Evolutionary conservation across 164 flowering plant genomes (phyloP).

Genomic region (Chloranthus sessilifolius): DNA sequence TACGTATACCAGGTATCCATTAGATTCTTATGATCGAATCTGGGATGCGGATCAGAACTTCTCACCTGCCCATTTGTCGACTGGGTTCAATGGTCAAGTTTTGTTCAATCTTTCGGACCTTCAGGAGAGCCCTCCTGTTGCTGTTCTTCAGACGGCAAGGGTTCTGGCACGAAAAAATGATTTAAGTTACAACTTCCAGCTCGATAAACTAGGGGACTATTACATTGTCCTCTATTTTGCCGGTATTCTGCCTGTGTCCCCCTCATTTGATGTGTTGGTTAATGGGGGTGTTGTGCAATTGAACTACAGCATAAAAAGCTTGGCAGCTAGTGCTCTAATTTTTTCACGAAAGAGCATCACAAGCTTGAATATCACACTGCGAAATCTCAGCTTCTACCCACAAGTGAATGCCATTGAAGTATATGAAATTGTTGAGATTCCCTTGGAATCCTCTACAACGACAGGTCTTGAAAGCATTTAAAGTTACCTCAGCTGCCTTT

Average conservation of each 20-base stretch:
- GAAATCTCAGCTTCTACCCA: conserved; percentile 48
- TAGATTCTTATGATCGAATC: conserved; percentile 72
- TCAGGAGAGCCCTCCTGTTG: conserved; percentile 54
- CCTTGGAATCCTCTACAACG: conserved; percentile 63
- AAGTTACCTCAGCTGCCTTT: too few species aligned
- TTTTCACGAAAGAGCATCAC: conserved; percentile 31
- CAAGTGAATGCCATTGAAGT: conserved; percentile 79
- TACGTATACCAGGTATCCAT: conserved; percentile 66
- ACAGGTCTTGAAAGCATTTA: conserved; percentile 53
- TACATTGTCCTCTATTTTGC: conserved; percentile 68
- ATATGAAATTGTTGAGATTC: conserved; percentile 63
- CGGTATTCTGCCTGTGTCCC: conserved; percentile 67
- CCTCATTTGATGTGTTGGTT: conserved; percentile 52
- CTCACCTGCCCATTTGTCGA: conserved; percentile 50
- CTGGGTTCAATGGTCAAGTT: conserved; percentile 35
- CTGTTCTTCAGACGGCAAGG: conserved; percentile 70
- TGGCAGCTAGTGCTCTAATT: conserved; percentile 36
- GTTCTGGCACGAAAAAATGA: conserved; percentile 44
- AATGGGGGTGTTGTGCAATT: conserved; percentile 47
- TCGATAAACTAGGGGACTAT: conserved; percentile 53
- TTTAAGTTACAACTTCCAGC: conserved; percentile 51
- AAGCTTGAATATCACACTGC: conserved; percentile 53
- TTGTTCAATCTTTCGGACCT: conserved; percentile 30
- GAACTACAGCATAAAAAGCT: conserved; percentile 41
- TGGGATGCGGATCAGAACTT: conserved; percentile 71